These are phyloP conservation scores for Chlamydomonas applanata DNA, from an alignment of 139 green algal species.

Conservation along the genomic window DNA sequence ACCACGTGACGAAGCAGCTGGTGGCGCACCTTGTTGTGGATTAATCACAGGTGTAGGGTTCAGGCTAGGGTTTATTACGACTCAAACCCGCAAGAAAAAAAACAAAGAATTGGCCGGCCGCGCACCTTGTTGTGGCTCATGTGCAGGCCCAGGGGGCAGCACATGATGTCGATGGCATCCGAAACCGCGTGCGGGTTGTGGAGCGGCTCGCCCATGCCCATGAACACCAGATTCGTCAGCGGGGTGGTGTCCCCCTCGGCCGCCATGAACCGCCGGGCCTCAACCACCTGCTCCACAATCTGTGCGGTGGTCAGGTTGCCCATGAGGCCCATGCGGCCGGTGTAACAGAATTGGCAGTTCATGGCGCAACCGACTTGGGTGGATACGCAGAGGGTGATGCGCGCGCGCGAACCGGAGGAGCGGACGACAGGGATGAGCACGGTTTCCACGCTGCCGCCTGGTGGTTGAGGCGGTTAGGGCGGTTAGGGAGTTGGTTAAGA, in stretches of 20 bases:
- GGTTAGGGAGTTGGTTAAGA: no score
- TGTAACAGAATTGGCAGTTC: slow-evolving; percentile 88
- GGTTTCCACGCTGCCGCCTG: slow-evolving; percentile 58
- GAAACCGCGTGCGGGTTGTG: slow-evolving; percentile 78
- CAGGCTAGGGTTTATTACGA: no score
- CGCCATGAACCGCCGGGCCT: slow-evolving; percentile 31
- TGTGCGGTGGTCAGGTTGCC: slow-evolving; percentile 72
- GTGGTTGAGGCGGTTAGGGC: no score
- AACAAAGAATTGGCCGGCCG: no score
- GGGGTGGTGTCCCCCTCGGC: slow-evolving; percentile 35
- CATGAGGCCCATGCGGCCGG: slow-evolving; percentile 75
- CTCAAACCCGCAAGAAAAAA: no score
- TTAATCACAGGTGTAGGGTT: no score
- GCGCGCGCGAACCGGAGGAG: slow-evolving; percentile 12
- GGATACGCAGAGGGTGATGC: slow-evolving; percentile 77
- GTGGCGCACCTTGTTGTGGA: no score
- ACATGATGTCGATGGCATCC: slow-evolving; percentile 69
- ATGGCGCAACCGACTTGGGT: slow-evolving; percentile 79
- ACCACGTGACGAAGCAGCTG: no score
- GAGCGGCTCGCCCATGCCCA: slow-evolving; percentile 84
- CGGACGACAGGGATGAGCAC: slow-evolving; percentile 77
- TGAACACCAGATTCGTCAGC: slow-evolving; percentile 88
- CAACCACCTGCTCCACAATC: slow-evolving; percentile 80
- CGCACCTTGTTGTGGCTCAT: slow-evolving; percentile 74
- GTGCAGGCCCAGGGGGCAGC: slow-evolving; percentile 66